Conservation (phyloP, 305 asterid genomes). For the Fraxinus dipetala region DNA sequence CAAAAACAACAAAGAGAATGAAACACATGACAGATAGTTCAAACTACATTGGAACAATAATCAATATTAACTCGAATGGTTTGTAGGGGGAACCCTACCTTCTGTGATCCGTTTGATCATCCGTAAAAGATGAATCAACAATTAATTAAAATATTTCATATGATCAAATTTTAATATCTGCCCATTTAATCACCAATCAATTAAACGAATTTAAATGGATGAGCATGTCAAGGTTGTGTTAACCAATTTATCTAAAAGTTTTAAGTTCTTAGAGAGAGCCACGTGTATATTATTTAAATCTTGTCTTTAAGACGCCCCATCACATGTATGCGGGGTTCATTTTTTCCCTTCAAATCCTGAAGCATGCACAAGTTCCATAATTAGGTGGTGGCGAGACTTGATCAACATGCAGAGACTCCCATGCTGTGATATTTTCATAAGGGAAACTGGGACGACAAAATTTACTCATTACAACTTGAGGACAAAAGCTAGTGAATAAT, state of each 20-base stretch:
- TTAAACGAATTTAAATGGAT: neutral
- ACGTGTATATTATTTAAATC: neutral
- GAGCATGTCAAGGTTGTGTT: neutral
- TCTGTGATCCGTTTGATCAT: neutral
- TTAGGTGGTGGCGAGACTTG: too few relatives aligned
- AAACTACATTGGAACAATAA: constrained; percentile 10
- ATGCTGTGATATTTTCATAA: neutral
- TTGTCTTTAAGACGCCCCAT: neutral
- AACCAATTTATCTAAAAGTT: neutral
- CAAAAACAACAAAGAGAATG: neutral
- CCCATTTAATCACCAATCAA: neutral
- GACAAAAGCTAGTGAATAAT: neutral
- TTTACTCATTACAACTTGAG: constrained; percentile 6
- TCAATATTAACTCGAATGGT: constrained; percentile 14
- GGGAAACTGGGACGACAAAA: neutral
- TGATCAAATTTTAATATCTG: neutral
- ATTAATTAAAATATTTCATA: neutral
- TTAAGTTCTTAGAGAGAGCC: neutral
- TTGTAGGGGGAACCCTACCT: constrained; percentile 1
- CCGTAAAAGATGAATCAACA: neutral
- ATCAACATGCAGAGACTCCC: neutral
- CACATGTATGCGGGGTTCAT: neutral
- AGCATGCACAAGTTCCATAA: neutral
- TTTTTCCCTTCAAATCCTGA: neutral
- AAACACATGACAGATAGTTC: neutral